Base-by-base conservation (phyloP, 2,329 filamentous ascomycete species). In the Phymatotrichopsis omnivora region DNA sequence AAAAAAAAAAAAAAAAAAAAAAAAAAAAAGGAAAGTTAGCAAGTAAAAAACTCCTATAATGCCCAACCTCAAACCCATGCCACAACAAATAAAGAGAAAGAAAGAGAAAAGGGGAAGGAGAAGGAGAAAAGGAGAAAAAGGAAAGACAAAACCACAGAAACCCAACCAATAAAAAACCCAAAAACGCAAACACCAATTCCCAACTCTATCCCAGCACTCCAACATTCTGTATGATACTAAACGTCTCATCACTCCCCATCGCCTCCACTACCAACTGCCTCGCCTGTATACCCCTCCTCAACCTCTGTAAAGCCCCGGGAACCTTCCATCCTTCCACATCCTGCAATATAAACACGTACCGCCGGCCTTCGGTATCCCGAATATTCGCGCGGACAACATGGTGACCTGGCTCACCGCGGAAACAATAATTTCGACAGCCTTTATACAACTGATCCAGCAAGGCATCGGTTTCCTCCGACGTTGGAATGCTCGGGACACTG, bases 291-390 rank as follows among this genome's bases (percentile, higher is more conserved):
- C 78, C 77, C 42, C 70, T 70, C 41, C 76, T 66, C 56, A 82
- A 62, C 33, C 73, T 68, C 60, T 78, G 74, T 55, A 82, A 60
- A 2, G 75, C 77, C 27, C 73, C 65, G 1, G 75, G 69, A 19
- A 82, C 66, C 68, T 82, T 82, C 78, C 78, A 82, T 22, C 71
- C 71, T 60, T 82, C 78, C 50, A 75, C 70, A 58, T 81, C 76
- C 30, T 69, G 67, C 25, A 82, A 64, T 7, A 82, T 69, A 58
- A 82, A 81, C 27, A 82, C 61, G 58, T 75, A 80, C 27, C 76
- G 69, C 63, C 78, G 79, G 32, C 75, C 75, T 49, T 80, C 77
- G 54, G 78, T 74, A 57, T 82, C 78, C 43, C 75, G 67, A 47
- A 81, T 68, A 11, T 72, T 78, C 17, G 76, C 78, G 39, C 78